Percentiles rank a stretch among this genome's conserved stretches.
These are phyloP conservation scores for Aaosphaeria pasadenensis DNA, from an alignment of 2,329 filamentous ascomycete species.

Conservation along the genomic window DNA sequence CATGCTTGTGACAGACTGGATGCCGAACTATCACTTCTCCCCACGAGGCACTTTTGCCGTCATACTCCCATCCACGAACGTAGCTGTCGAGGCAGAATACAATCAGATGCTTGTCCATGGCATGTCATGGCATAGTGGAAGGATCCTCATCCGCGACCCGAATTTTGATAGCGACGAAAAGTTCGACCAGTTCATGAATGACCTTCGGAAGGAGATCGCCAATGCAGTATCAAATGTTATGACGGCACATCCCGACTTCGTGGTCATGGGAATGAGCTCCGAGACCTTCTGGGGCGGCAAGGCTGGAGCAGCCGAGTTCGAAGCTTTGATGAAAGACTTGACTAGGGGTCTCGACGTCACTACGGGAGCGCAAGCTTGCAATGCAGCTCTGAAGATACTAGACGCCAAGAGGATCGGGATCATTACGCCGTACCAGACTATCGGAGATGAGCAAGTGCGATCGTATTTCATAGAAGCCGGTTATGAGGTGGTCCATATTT, in stretches of 20 bases:
- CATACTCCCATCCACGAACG: slow-evolving; percentile 34
- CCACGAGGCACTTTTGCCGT: slow-evolving; percentile 27
- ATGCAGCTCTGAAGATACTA: slow-evolving; percentile 24
- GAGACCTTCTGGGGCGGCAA: slow-evolving; percentile 34
- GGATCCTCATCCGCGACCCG: slow-evolving; percentile 29
- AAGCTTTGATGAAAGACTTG: slow-evolving; percentile 26
- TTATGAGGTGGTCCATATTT: slow-evolving; percentile 22
- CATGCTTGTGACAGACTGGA: slow-evolving; percentile 1
- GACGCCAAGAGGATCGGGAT: slow-evolving; percentile 27
- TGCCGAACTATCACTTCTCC: slow-evolving; percentile 11
- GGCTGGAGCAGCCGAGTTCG: slow-evolving; percentile 26
- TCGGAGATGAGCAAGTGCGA: slow-evolving; percentile 30
- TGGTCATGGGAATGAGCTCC: slow-evolving; percentile 34
- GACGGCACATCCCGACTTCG: slow-evolving; percentile 25
- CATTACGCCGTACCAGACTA: slow-evolving; percentile 30
- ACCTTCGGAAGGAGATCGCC: slow-evolving; percentile 25
- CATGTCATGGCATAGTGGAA: slow-evolving; percentile 29
- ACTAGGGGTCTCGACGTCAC: slow-evolving; percentile 25
- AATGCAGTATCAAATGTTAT: slow-evolving; percentile 23
- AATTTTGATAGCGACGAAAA: slow-evolving; percentile 23
- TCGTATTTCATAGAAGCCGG: slow-evolving; percentile 30
- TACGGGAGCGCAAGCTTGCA: slow-evolving; percentile 29
- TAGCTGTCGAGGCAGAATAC: slow-evolving; percentile 34
- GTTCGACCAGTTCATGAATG: slow-evolving; percentile 28
- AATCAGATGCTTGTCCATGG: slow-evolving; percentile 29